Base-by-base conservation (phyloP, 306 rosid genomes). In the Mimosa pudica region DNA sequence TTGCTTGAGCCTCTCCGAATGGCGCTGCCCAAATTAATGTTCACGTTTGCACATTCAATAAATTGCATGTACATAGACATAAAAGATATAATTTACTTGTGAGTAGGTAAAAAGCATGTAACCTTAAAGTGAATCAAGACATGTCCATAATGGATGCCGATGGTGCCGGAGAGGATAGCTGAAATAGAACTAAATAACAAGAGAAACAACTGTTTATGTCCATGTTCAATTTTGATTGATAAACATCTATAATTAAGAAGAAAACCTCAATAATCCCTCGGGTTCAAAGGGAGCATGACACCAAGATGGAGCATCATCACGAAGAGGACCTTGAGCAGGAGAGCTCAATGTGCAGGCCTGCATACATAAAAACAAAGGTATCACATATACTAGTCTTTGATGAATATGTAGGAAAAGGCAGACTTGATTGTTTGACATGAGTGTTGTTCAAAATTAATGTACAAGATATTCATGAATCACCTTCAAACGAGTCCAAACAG, bases 91-190 rank as follows among this genome's bases (percentile, higher is more conserved):
- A 57, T 16, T 10, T 79, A 7, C 35, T 7, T 54, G 57, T 52
- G 46, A 44, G 66, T 6, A 46, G 11, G 79, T 64, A 64, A 64
- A 18, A 20, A 48, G 61, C 32, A n/a, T 77, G 77, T 62, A 84
- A 94, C 98, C 97, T 92, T 90, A 82, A 92, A 92, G 86, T 94
- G 97, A 68, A 92, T 84, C 87, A 94, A 83, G 79, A 94, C 87
- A 69, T 92, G 98, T 11, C 98, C 97, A 73, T 92, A 94, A 74
- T 94, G 97, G 86, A 94, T 87, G 38, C 98, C 97, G 44, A 94
- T 88, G 32, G 92, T 86, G 76, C 94, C 94, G 24, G 92, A 90
- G 80, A 92, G 87, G 61, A 92, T 88, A 58, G 94, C 97, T 20
- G 96, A 89, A 81, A 92, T 85, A 7, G 97, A 86, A 81, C 98